phyloP scores from a whole-genome alignment of 768 basidiomycete species.

The Lactifluus volemus region DNA sequence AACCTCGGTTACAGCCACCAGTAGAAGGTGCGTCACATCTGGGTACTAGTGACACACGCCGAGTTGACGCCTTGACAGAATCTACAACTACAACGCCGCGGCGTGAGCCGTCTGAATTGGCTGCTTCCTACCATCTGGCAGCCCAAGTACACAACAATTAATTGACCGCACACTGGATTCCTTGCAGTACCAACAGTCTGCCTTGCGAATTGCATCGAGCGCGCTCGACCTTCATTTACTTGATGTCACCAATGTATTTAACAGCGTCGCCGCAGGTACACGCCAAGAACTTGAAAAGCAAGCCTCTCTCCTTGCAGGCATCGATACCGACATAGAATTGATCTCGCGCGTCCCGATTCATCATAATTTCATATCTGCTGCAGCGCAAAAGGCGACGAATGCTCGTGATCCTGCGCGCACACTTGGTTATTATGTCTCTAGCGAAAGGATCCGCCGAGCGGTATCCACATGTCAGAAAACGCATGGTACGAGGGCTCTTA shows the following conservation, averaged over 20 bases:
- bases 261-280: slow-evolving; percentile 48
- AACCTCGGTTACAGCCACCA: slow-evolving; percentile 52
- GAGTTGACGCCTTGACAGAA: slow-evolving; percentile 31
- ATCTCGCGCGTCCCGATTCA: slow-evolving; percentile 59
- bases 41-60: neutral
- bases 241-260: slow-evolving; percentile 59
- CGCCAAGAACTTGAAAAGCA: slow-evolving; percentile 61
- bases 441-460: slow-evolving; percentile 68
- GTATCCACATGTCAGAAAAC: slow-evolving; percentile 58
- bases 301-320: slow-evolving; percentile 45
- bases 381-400: slow-evolving; percentile 59
- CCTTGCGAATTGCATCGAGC: slow-evolving; percentile 58
- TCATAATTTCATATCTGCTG: slow-evolving; percentile 60
- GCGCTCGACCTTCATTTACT: slow-evolving; percentile 66
- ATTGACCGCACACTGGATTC: slow-evolving; percentile 42
- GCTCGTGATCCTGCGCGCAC: slow-evolving; percentile 58
- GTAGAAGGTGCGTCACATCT: slow-evolving; percentile 47
- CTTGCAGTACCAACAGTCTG: slow-evolving; percentile 56
- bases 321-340: slow-evolving; percentile 65
- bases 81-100: slow-evolving; percentile 55
- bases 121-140: slow-evolving; percentile 49
- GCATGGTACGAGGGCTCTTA: slow-evolving; percentile 45
- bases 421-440: slow-evolving; percentile 71
- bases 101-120: slow-evolving; percentile 55
- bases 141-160: slow-evolving; percentile 56